Base-by-base conservation (phyloP, 345 rosid species). In the Eucalyptus viminalis region DNA sequence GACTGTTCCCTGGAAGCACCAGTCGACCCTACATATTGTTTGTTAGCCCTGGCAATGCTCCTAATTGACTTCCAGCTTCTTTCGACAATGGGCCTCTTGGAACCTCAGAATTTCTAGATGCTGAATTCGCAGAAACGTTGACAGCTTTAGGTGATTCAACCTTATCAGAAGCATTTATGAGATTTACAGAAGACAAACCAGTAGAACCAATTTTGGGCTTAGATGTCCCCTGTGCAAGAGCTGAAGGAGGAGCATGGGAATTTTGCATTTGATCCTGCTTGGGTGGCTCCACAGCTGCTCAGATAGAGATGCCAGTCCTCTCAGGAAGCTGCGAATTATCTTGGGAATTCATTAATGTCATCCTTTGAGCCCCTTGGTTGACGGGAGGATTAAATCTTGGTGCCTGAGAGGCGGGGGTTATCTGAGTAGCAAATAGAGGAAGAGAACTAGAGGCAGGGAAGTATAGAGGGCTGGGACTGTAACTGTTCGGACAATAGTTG, bases 321-420 rank as follows among this genome's bases (percentile, higher is more conserved):
- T 91, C 91, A 91, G 86, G 90, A 53, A 94, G 90, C 88, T 91
- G 40, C 29, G 94, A 90, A 89, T 89, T 91, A 87, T 89, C 88
- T 76, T 94, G 90, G 80, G 97, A 90, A 90, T 93, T 95, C 88
- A 91, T 89, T 83, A 92, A 91, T 44, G 97, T 90, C 80, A 93
- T 92, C 88, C 93, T 95, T 92, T 94, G 98, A 50, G 95, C 88
- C 67, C 93, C 94, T 89, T 97, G 99, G 91, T 80, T 89, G 86
- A 90, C 92, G 13, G 96, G 81, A 89, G 92, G 93, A 86, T 91
- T 96, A 90, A 87, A 94, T 90, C 97, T 94, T 40, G 96, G 90
- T 7, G 92, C 95, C 92, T 95, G 99, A 91, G 96, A 88, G 88
- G 92, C 90, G 51, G 97, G 92, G 13, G 95, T 49, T 62, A 96